Conservation (phyloP, 2,329 filamentous ascomycete species). For the Botrytis aclada region DNA sequence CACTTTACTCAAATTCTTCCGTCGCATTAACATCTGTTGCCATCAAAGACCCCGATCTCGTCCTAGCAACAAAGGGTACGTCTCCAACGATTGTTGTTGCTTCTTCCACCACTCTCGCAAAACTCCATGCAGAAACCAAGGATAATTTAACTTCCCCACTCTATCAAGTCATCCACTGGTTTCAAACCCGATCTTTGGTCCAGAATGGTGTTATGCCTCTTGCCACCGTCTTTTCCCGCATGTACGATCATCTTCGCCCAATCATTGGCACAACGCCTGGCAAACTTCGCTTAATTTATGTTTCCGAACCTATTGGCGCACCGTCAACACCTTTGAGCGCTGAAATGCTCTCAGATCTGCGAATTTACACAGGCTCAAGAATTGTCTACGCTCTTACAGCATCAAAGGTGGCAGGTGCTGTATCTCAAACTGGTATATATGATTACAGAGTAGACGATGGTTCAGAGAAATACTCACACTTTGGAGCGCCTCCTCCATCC, state of each 20-base stretch:
- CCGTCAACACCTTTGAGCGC: slow-evolving; percentile 63
- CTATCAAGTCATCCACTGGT: slow-evolving; percentile 65
- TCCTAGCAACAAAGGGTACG: slow-evolving; percentile 68
- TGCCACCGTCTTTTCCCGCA: slow-evolving; percentile 58
- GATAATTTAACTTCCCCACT: slow-evolving; percentile 59
- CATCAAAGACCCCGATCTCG: slow-evolving; percentile 67
- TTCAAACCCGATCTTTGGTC: slow-evolving; percentile 66
- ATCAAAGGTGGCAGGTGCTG: slow-evolving; percentile 78
- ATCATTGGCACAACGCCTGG: slow-evolving; percentile 60
- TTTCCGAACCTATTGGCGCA: slow-evolving; percentile 68
- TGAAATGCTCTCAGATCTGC: slow-evolving; percentile 71
- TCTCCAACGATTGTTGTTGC: slow-evolving; percentile 81
- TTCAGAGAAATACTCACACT: slow-evolving; percentile 56
- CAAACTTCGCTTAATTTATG: slow-evolving; percentile 77
- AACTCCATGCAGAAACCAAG: slow-evolving; percentile 62
- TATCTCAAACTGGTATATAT: slow-evolving; percentile 82
- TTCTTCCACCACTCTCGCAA: slow-evolving; percentile 68
- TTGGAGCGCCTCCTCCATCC: slow-evolving; percentile 76
- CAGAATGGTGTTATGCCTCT: slow-evolving; percentile 71
- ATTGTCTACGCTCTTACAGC: slow-evolving; percentile 83
- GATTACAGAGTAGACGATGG: slow-evolving; percentile 67
- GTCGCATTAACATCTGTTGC: slow-evolving; percentile 87
- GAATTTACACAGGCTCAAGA: slow-evolving; percentile 75
- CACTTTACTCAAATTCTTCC: slow-evolving; percentile 80
- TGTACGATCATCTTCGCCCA: slow-evolving; percentile 59